Percentiles rank a stretch among this genome's conserved stretches.
Conservation (phyloP, 139 green algal species). For the Marvania coccoides region DNA sequence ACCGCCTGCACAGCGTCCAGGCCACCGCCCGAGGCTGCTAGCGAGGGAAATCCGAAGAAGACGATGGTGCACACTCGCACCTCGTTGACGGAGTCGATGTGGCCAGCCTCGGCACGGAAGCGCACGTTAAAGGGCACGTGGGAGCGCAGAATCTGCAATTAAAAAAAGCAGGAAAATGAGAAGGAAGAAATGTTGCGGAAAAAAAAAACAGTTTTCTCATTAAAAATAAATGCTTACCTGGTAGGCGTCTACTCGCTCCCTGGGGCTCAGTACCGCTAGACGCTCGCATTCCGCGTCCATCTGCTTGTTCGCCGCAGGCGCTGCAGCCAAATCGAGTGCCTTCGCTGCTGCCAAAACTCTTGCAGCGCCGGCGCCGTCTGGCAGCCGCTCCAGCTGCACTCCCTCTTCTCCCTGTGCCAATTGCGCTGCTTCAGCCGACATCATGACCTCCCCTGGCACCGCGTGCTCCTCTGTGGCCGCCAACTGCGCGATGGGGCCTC, state of each 20-base stretch:
- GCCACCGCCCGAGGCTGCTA: slow-evolving; percentile 15
- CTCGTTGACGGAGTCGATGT: slow-evolving; percentile 74
- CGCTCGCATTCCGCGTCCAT: not conserved
- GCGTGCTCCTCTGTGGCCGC: slow-evolving; percentile 1
- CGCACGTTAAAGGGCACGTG: slow-evolving; percentile 63
- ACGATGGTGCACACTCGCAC: slow-evolving; percentile 65
- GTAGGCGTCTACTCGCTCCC: not conserved
- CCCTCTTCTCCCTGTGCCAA: not conserved
- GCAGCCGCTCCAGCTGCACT: slow-evolving; percentile 1
- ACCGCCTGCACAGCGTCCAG: slow-evolving; percentile 49
- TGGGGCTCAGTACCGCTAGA: not conserved
- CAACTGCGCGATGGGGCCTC: slow-evolving; percentile 27
- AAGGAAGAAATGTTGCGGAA: not conserved
- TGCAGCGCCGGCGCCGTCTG: not conserved
- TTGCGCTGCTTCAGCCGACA: slow-evolving; percentile 38
- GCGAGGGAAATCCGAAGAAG: slow-evolving; percentile 79
- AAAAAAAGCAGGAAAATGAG: not conserved
- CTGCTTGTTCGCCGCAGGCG: not conserved
- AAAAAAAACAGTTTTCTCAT: not conserved
- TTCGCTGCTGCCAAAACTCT: too few species aligned
- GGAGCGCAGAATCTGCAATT: slow-evolving; percentile 58
- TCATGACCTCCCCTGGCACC: slow-evolving; percentile 38
- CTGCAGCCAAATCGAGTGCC: too few species aligned
- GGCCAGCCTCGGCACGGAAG: slow-evolving; percentile 56
- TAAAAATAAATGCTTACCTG: not conserved